These are phyloP conservation scores for Barnettozyma populi DNA, from an alignment of 805 yeast genomes.

Conservation along the genomic window DNA sequence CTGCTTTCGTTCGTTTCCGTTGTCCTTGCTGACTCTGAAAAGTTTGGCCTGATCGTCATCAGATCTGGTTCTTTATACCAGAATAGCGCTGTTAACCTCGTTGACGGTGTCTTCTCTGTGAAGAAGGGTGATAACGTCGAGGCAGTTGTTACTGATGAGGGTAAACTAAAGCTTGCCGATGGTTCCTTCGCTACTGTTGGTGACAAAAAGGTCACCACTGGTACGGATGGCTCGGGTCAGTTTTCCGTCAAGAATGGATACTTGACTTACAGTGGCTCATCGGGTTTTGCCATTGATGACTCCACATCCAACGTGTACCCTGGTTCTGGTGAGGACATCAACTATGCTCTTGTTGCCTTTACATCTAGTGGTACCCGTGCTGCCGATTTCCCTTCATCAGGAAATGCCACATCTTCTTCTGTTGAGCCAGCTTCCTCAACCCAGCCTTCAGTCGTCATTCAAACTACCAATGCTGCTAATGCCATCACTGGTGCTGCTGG, in stretches of 20 bases:
- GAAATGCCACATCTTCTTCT: background rate
- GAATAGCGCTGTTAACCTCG: slow-evolving; percentile 22
- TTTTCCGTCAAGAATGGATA: slow-evolving; percentile 35
- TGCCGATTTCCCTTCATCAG: background rate
- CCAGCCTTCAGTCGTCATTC: background rate
- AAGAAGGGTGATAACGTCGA: background rate
- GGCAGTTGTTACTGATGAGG: background rate
- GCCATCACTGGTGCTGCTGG: background rate
- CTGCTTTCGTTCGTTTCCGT: slow-evolving; percentile 20
- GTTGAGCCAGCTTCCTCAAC: background rate
- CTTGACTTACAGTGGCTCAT: slow-evolving; percentile 31
- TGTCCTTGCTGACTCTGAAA: slow-evolving; percentile 32
- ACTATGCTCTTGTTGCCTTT: background rate
- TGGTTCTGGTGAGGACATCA: background rate
- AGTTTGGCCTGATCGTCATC: slow-evolving; percentile 30
- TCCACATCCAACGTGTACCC: slow-evolving; percentile 6
- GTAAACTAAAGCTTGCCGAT: background rate
- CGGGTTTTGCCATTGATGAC: slow-evolving; percentile 34
- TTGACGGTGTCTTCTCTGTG: slow-evolving; percentile 14
- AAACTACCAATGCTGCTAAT: background rate
- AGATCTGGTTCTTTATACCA: slow-evolving; percentile 33
- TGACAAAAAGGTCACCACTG: slow-evolving; percentile 9
- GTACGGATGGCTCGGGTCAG: slow-evolving; percentile 31
- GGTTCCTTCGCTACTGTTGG: background rate
- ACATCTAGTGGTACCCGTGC: background rate